Base-by-base conservation (phyloP, 2,329 filamentous ascomycete genomes). In the Colletotrichum sp. region DNA sequence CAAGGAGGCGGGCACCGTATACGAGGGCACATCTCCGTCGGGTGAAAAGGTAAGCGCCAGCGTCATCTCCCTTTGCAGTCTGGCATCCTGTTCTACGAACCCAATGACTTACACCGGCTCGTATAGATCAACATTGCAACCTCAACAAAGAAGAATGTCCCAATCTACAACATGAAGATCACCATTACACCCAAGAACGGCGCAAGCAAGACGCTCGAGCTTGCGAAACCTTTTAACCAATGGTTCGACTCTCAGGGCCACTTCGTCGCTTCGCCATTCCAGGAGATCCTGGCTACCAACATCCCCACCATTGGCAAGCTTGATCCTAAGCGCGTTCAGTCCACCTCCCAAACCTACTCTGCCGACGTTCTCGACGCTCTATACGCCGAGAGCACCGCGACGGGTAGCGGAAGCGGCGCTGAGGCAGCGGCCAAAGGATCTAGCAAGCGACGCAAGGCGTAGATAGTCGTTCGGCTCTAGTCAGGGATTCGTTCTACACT, bases 1-100 rank as follows among this genome's bases (percentile, higher is more conserved):
- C 28, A 93, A 97, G 28, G 97, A 99, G 88, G 93, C 93, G 79
- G 94, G 95, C 0, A 90, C 92, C 39, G 90, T 99, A 12, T 99
- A 98, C 83, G 90, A 94, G 71, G 97, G 96, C 72, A 88, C 85
- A 0, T 84, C 89, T 1, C 92, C 92, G 15, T 90, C 92, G 16
- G 95, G 95, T 9, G 91, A 92, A 49, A 93, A 92, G 87, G 92
- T 94, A 85, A 78, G 85, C 79, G 9, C 9, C 7, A 28, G 36
- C 28, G 36, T 73, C 76, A 30, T 39, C 36, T 68, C 18, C 18
- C 6, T 44, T 15, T 32, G 18, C 16, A 30, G 32, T 8, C 9
- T 64, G 8, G 34, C 21, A 24, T 13, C 24, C 21, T 32, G 3
- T 16, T 21, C 60, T 34, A 64, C 13, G 62, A 21, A 8, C 15